These are phyloP conservation scores for Stevia rebaudiana DNA, from an alignment of 140 eudicot species.

Conservation along the genomic window DNA sequence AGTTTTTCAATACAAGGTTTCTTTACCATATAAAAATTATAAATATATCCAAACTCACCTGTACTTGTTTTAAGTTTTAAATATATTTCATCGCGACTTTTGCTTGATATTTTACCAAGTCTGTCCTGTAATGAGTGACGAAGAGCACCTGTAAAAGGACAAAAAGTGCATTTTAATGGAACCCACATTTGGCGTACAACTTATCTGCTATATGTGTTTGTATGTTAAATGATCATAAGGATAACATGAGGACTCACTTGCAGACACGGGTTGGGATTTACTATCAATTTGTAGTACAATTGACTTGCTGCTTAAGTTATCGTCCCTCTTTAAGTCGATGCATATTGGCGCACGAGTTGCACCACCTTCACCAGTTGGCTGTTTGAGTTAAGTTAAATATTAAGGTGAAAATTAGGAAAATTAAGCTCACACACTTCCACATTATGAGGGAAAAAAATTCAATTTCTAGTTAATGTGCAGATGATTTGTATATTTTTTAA, in stretches of 20 bases:
- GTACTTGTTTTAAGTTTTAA: conserved; percentile 94
- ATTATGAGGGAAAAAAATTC: too few relatives aligned
- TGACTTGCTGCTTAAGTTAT: conserved; percentile 75
- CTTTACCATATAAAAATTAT: too few relatives aligned
- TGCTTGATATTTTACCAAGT: conserved; percentile 83
- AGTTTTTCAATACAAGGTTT: conserved; percentile 14
- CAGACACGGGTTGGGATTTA: conserved; percentile 90
- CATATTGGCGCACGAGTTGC: conserved; percentile 97
- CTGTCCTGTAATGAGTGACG: conserved; percentile 96
- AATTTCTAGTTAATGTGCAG: conserved; percentile 3
- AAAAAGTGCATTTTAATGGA: conserved; percentile 16
- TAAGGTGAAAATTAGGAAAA: neutral
- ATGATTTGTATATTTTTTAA: neutral
- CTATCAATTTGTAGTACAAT: conserved; percentile 87
- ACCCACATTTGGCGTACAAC: conserved; percentile 2
- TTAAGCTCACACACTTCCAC: conserved; percentile 10
- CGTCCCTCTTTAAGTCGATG: conserved; percentile 75
- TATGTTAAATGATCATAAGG: conserved; percentile 16
- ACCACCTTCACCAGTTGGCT: conserved; percentile 99
- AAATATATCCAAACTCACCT: too few relatives aligned
- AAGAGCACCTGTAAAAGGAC: conserved; percentile 64
- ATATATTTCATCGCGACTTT: conserved; percentile 84
- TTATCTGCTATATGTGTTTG: too few relatives aligned
- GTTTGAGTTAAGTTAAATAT: conserved; percentile 18
- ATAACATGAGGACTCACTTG: conserved; percentile 63